A percentile compares a stretch with the other conserved stretches of the same genome.
Evolutionary conservation across 2,329 filamentous ascomycete genomes (phyloP).

Genomic region (Beauveria sp.): DNA sequence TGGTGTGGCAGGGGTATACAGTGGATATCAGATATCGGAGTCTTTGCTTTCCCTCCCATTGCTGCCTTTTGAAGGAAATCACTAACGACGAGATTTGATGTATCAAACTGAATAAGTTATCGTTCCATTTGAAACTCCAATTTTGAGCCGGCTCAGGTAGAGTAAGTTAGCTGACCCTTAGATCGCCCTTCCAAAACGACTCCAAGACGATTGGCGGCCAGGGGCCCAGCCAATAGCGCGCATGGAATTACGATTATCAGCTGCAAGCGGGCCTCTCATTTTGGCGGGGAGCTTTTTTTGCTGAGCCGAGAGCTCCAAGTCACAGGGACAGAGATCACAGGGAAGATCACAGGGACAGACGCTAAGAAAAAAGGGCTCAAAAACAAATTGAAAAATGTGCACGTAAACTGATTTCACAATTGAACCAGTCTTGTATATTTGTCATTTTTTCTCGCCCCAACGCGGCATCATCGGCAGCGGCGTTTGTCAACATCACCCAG

Average conservation of each 20-base stretch:
- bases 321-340: constrained; percentile 21
- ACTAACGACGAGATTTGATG: no score
- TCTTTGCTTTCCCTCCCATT: no score
- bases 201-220: not conserved
- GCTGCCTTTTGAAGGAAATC: no score
- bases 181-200: not conserved
- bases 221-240: not conserved
- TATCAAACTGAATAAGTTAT: no score
- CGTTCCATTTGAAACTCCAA: no score
- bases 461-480: not conserved
- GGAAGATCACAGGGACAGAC: constrained; percentile 28
- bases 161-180: no score
- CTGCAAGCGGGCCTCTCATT: constrained; percentile 5
- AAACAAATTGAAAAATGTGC: not conserved
- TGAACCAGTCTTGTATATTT: not conserved
- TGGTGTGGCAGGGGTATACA: not conserved
- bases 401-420: no score
- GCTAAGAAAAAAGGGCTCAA: constrained; percentile 16
- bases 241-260: constrained; percentile 8
- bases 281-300: not conserved
- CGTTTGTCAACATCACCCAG: constrained; percentile 10
- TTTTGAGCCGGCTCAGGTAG: no score
- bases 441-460: not conserved
- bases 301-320: not conserved
- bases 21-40: not conserved